Evolutionary conservation across 441 rosid species (phyloP).

Genomic region (Eruca vesicaria): DNA sequence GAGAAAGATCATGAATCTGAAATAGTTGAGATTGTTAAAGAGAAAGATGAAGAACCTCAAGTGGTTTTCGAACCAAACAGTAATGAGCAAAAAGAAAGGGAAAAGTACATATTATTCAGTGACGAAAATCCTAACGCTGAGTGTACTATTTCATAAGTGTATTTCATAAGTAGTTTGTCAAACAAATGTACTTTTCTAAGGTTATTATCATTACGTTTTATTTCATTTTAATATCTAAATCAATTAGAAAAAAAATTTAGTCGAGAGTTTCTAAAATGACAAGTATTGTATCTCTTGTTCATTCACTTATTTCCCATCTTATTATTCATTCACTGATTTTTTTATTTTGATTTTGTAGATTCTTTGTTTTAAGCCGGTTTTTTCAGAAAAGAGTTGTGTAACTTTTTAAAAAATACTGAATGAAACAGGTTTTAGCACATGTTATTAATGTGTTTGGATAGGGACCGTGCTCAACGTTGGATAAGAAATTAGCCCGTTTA

Average conservation of each 20-base stretch:
- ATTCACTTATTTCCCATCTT: too few relatives aligned
- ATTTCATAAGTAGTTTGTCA: neutral
- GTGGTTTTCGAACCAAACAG: neutral
- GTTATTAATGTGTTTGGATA: too few relatives aligned
- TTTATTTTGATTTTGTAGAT: too few relatives aligned
- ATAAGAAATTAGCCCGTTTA: too few relatives aligned
- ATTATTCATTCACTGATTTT: too few relatives aligned
- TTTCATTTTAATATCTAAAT: neutral
- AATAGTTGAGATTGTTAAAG: neutral
- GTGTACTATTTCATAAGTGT: constrained; percentile 44
- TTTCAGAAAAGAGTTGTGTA: too few relatives aligned
- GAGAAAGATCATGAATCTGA: constrained; percentile 7
- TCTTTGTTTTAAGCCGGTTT: too few relatives aligned
- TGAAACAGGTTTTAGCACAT: too few relatives aligned
- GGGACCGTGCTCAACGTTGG: too few relatives aligned
- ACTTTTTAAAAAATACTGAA: too few relatives aligned
- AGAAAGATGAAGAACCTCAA: neutral
- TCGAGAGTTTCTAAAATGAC: too few relatives aligned
- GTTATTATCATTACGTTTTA: neutral
- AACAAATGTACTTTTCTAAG: neutral
- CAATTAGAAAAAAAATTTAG: neutral
- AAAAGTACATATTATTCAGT: constrained; percentile 41
- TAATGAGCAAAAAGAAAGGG: constrained; percentile 26
- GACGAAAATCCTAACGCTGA: constrained; percentile 69
- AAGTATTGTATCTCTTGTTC: too few relatives aligned